Base-by-base conservation (phyloP, 345 rosid species). In the Rhizophora apiculata region DNA sequence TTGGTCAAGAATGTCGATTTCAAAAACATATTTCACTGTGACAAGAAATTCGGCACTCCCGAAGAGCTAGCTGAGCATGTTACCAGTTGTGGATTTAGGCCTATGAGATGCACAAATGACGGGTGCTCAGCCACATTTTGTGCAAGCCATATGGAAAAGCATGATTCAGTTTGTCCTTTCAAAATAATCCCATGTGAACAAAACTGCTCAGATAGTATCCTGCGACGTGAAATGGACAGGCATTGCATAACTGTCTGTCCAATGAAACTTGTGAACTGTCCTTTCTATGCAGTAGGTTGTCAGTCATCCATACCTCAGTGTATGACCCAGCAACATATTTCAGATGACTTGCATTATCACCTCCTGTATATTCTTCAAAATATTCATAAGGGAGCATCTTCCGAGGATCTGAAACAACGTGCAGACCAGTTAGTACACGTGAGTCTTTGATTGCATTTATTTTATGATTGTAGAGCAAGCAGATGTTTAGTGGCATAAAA, bases 231-330 rank as follows among this genome's bases (percentile, higher is more conserved):
- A 22, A 91, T 91, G 99, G 97, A 91, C 73, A 74, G 89, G 70
- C 99, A 91, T 74, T 91, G 99, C 76, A 88, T 95, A 31, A 95
- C 97, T 4, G 80, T 82, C 16, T 94, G 97, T 75, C 87, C 86
- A 9, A 88, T 91, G 97, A 95, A 89, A 86, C 89, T 81, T 64
- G 88, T 83, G 34, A 90, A 83, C 64, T 95, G 99, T 77, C 89
- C 95, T 51, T 91, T 95, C 76, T 89, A 76, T 73, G 71, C 82
- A 18, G 84, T 86, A 60, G 97, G 99, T 29, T 95, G 99, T 79
- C 78, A 80, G 58, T 75, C 86, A 64, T 72, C 81, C 29, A 39
- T 88, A 31, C 88, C 89, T 72, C 86, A 83, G 52, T 74, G 78
- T 68, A 81, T 58, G 78, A 43, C 87, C 21, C 82, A 87, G 30